Conservation (phyloP, 1,284 basidiomycete genomes). For the Cutaneotrichosporon mucoides region DNA sequence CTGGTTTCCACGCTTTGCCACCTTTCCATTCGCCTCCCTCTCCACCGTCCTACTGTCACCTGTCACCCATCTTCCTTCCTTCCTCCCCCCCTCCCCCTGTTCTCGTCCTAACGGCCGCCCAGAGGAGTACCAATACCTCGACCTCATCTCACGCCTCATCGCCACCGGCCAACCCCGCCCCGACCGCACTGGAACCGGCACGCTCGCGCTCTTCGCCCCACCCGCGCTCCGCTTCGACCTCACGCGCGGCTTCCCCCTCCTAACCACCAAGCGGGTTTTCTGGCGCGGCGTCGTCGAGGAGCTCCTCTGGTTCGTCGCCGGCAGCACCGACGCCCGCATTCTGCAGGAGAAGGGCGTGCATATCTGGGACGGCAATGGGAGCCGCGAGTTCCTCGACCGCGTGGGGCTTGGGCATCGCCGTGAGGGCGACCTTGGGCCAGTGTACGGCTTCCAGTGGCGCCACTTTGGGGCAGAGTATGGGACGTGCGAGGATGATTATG, state of each 20-base stretch:
- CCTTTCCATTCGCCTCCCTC: no score
- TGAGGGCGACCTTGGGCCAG: constrained; percentile 90
- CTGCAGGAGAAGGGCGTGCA: constrained; percentile 81
- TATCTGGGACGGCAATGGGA: constrained; percentile 98
- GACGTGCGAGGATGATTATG: constrained; percentile 76
- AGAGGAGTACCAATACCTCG: constrained; percentile 82
- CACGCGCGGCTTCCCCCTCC: constrained; percentile 68
- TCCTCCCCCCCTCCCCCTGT: background rate
- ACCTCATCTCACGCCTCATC: constrained; percentile 71
- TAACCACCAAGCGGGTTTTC: constrained; percentile 95
- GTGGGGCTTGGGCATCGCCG: constrained; percentile 77
- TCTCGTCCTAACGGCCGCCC: constrained; percentile 7
- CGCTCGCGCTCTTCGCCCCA: constrained; percentile 83
- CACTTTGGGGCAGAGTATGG: constrained; percentile 91
- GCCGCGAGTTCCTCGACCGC: constrained; percentile 76
- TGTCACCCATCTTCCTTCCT: background rate
- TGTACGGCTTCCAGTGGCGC: constrained; percentile 98
- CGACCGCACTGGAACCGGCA: constrained; percentile 90
- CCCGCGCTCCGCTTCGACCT: constrained; percentile 85
- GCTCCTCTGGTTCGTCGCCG: constrained; percentile 89
- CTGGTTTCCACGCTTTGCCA: no score
- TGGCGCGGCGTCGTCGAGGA: constrained; percentile 88
- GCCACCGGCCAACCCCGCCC: constrained; percentile 68
- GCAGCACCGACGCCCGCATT: constrained; percentile 71
- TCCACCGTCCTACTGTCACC: no score